phyloP scores from a whole-genome alignment of 768 basidiomycete species.

The Rhodotorula diobovata region DNA sequence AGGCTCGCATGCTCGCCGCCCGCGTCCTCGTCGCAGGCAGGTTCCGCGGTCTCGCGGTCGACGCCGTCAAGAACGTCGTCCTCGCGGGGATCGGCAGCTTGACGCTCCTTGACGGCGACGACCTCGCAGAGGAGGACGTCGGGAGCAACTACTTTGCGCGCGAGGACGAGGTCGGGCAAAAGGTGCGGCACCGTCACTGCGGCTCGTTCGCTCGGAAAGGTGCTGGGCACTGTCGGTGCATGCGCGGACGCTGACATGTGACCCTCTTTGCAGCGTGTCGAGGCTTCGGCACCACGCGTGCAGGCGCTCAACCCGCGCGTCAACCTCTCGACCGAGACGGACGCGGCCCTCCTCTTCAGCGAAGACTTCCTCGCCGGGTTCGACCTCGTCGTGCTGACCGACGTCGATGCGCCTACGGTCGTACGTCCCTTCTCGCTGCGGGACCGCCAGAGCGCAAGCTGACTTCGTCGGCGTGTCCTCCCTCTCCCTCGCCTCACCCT shows the following conservation, averaged over 20 bases:
- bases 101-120: constrained; percentile 71
- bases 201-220: background rate
- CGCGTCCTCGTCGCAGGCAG: constrained; percentile 61
- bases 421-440: constrained; percentile 18
- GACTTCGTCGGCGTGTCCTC: background rate
- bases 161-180: constrained; percentile 84
- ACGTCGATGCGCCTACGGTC: constrained; percentile 33
- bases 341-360: constrained; percentile 52
- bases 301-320: constrained; percentile 91
- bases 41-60: constrained; percentile 57
- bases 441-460: background rate
- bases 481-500: background rate
- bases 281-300: constrained; percentile 76
- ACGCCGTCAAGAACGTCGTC: constrained; percentile 95
- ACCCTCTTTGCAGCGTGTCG: constrained; percentile 60
- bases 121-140: constrained; percentile 76
- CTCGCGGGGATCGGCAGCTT: constrained; percentile 90
- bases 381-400: constrained; percentile 54
- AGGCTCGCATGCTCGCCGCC: constrained; percentile 71
- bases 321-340: constrained; percentile 63
- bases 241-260: background rate
- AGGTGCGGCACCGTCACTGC: constrained; percentile 53
- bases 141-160: constrained; percentile 90
- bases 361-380: constrained; percentile 58
- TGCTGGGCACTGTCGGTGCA: background rate